Conservation (phyloP, 2,329 filamentous ascomycete genomes). For the Botrytis deweyae region DNA sequence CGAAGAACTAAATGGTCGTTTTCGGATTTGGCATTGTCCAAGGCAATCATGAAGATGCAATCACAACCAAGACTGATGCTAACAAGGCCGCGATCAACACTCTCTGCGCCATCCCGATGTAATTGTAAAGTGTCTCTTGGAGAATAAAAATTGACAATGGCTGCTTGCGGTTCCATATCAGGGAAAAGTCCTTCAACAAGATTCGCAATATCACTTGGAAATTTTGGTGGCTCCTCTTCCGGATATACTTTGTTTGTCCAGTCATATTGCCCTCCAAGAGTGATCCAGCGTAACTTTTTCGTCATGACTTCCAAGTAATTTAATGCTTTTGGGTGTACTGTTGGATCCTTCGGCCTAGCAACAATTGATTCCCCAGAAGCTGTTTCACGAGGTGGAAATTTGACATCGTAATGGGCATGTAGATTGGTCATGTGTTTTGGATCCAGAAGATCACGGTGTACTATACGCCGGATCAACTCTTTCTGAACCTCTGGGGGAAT, state of each 20-base stretch:
- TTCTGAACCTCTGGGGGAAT: conserved; percentile 69
- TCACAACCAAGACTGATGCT: conserved; percentile 91
- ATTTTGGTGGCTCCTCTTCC: conserved; percentile 61
- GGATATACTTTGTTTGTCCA: conserved; percentile 90
- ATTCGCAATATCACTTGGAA: conserved; percentile 69
- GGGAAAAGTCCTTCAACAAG: conserved; percentile 73
- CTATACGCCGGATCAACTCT: conserved; percentile 66
- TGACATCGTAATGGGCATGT: conserved; percentile 75
- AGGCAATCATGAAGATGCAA: conserved; percentile 80
- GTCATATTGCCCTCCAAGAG: conserved; percentile 92
- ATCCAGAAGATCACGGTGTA: conserved; percentile 75
- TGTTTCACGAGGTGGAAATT: conserved; percentile 50
- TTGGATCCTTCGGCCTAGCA: conserved; percentile 67
- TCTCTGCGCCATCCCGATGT: conserved; percentile 91
- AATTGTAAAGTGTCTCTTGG: conserved; percentile 89
- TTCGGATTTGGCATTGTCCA: conserved; percentile 39
- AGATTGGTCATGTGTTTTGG: conserved; percentile 81
- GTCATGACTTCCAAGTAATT: conserved; percentile 68
- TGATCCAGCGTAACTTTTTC: conserved; percentile 88
- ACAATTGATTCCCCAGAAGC: conserved; percentile 43
- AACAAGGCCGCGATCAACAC: conserved; percentile 73
- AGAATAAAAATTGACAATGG: conserved; percentile 91
- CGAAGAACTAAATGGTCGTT: conserved; percentile 59
- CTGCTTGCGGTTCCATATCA: conserved; percentile 76
- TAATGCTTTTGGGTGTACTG: conserved; percentile 69